Conservation (phyloP, 2,329 filamentous ascomycete genomes). For the Xylaria polymorpha region DNA sequence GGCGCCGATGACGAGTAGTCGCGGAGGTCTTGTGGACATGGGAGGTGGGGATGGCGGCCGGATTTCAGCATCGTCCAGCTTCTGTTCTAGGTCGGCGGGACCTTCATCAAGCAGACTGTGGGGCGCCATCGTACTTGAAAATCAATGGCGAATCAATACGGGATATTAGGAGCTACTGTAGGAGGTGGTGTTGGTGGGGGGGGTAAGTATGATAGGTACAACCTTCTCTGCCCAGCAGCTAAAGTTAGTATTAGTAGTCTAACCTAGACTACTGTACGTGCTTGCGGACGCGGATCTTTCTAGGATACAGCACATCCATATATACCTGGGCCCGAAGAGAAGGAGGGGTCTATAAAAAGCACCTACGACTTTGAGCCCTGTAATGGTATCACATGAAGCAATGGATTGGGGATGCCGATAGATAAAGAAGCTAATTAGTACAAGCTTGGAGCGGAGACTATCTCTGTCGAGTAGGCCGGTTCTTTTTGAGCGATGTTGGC, state of each 20-base stretch:
- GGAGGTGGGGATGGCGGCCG: slow-evolving; percentile 55
- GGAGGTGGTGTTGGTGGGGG: no score
- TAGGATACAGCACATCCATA: background rate
- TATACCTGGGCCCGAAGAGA: background rate
- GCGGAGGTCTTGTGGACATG: slow-evolving; percentile 64
- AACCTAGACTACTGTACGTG: background rate
- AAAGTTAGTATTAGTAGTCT: no score
- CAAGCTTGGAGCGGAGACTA: slow-evolving; percentile 11
- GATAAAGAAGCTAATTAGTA: slow-evolving; percentile 12
- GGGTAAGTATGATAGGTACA: background rate
- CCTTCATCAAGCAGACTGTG: slow-evolving; percentile 47
- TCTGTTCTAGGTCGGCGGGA: slow-evolving; percentile 45
- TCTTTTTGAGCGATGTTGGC: background rate
- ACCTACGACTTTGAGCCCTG: background rate
- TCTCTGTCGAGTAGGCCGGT: slow-evolving; percentile 3
- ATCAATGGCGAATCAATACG: background rate
- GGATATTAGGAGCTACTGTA: background rate
- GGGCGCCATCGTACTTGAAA: slow-evolving; percentile 44
- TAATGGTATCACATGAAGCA: background rate
- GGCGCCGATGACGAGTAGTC: slow-evolving; percentile 83
- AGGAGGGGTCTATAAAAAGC: slow-evolving; percentile 1
- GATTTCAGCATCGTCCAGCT: slow-evolving; percentile 42
- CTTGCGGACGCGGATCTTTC: background rate
- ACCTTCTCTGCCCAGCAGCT: background rate
- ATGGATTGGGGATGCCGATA: background rate